Evolutionary conservation across 306 rosid species (phyloP).

Genomic region (Dalbergia cultrata): DNA sequence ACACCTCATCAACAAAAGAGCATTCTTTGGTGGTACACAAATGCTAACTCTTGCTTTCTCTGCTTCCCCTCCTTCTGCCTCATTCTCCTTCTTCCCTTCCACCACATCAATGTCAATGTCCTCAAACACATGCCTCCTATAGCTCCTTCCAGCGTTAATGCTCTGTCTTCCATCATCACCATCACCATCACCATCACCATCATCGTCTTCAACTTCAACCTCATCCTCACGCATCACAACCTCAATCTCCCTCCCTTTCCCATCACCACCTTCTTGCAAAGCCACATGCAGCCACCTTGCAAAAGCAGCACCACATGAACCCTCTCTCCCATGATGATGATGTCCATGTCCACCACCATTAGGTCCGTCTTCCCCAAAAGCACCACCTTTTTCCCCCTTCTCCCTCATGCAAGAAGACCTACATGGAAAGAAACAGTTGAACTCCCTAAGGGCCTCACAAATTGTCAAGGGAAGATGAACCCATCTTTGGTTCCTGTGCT

Average conservation of each 20-base stretch:
- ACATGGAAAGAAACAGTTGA: conserved; percentile 89
- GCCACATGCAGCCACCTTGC: conserved; percentile 83
- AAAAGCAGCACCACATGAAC: conserved; percentile 76
- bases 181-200: background rate
- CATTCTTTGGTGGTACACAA: conserved; percentile 94
- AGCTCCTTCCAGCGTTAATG: conserved; percentile 45
- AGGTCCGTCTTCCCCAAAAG: background rate
- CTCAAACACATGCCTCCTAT: conserved; percentile 75
- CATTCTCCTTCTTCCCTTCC: conserved; percentile 42
- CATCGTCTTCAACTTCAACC: background rate
- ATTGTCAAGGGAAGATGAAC: conserved; percentile 88
- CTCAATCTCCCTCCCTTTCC: conserved; percentile 69
- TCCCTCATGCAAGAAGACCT: conserved; percentile 69
- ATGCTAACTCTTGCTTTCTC: conserved; percentile 70
- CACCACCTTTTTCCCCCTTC: conserved; percentile 50
- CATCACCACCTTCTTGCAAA: conserved; percentile 72
- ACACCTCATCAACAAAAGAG: conserved; percentile 91
- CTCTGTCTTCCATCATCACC: conserved; percentile 30
- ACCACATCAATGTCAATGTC: conserved; percentile 70
- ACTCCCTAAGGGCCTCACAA: conserved; percentile 89
- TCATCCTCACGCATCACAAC: conserved; percentile 64
- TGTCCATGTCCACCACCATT: background rate
- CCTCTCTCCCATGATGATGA: conserved; percentile 47
- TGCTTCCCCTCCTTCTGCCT: conserved; percentile 55
- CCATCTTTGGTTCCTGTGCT: conserved; percentile 85